Evolutionary conservation across 2,329 filamentous ascomycete genomes (phyloP).

Genomic region (Talaromyces verruculosus): DNA sequence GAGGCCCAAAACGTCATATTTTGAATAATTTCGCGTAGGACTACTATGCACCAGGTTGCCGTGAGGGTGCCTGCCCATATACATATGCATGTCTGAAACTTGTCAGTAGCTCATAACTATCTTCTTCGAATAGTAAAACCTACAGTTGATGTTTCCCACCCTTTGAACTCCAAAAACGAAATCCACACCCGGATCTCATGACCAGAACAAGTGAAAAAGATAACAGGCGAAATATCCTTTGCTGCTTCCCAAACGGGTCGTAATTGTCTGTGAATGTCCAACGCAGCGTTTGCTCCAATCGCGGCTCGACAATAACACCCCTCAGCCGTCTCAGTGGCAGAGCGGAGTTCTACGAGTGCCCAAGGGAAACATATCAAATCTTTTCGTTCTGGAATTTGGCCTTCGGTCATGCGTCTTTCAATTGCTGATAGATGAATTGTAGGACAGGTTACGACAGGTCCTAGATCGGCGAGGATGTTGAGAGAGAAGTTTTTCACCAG

Average conservation of each 20-base stretch:
- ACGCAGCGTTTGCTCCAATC: neutral
- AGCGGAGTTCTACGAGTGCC: slow-evolving; percentile 14
- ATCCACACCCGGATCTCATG: slow-evolving; percentile 10
- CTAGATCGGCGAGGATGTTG: neutral
- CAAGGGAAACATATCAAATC: slow-evolving; percentile 15
- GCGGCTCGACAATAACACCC: slow-evolving; percentile 14
- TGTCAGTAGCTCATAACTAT: neutral
- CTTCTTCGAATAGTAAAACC: neutral
- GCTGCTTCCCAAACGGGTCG: neutral
- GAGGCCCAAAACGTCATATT: slow-evolving; percentile 18
- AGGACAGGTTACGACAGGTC: neutral
- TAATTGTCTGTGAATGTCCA: neutral
- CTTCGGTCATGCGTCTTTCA: neutral
- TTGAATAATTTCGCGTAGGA: slow-evolving; percentile 6
- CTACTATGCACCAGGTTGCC: slow-evolving; percentile 10
- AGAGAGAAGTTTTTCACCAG: slow-evolving; percentile 5
- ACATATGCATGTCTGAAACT: neutral
- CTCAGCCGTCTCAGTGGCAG: neutral
- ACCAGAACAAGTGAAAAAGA: slow-evolving; percentile 13
- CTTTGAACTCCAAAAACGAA: neutral
- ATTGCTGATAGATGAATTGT: neutral
- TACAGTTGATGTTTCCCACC: neutral
- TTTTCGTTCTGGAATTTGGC: neutral
- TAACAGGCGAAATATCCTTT: neutral
- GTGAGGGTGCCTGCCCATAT: slow-evolving; percentile 14